Evolutionary conservation across 495 filamentous ascomycete genomes (phyloP).

Genomic region (Penicillium cataractarum): DNA sequence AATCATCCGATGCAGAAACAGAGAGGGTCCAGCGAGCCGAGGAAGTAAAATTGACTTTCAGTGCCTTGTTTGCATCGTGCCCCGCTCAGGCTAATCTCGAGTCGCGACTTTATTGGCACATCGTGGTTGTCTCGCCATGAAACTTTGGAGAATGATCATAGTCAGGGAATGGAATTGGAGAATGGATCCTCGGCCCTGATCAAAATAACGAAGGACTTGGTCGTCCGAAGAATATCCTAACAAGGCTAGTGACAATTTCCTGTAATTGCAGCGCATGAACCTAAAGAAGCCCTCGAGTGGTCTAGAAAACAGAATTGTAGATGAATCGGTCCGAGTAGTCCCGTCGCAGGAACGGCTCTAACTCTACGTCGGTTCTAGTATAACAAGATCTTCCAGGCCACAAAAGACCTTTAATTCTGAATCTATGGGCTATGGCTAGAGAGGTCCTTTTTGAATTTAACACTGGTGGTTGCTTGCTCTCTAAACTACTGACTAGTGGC

Average conservation of each 20-base stretch:
- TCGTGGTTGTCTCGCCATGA: background rate
- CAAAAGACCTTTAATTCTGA: background rate
- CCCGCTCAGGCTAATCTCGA: background rate
- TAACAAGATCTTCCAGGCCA: background rate
- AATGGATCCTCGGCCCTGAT: background rate
- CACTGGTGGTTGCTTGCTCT: too few species aligned
- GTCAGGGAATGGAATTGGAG: background rate
- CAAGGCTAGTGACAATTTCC: background rate
- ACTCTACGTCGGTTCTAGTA: background rate
- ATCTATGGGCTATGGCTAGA: too few species aligned
- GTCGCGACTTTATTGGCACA: background rate
- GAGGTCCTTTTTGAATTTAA: too few species aligned
- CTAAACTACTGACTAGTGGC: too few species aligned
- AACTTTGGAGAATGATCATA: background rate
- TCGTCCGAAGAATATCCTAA: background rate
- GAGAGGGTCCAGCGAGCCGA: background rate
- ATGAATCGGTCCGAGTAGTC: background rate
- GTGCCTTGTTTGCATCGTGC: background rate
- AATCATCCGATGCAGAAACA: background rate
- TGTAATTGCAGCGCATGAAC: background rate
- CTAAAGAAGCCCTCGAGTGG: background rate
- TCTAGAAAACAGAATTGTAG: background rate
- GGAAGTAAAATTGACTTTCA: background rate
- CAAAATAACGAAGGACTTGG: background rate
- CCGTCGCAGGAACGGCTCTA: constrained; percentile 4